Evolutionary conservation across 306 rosid species (phyloP), one percentile per base, ranked within the genome.

Genomic region (Trifolium repens): DNA sequence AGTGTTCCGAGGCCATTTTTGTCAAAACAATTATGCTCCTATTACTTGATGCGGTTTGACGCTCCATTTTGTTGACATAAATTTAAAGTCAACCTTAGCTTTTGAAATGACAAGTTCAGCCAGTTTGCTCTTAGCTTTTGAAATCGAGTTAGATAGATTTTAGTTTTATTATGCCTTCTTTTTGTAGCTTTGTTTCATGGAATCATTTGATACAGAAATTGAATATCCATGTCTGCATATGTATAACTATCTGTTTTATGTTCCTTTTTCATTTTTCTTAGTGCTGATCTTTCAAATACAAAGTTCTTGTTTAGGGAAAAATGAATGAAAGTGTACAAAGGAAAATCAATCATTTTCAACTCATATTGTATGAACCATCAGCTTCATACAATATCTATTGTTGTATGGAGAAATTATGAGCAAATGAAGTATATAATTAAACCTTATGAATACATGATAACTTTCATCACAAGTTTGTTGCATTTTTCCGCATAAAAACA

Each of bases 1-100:
- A 11, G 22, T 61, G 44, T 61, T 61, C 67, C 67, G 7, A 32
- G 43, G 44, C 65, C 65, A 59, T 59, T 59, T 59, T 59, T 59
- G 65, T 27, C 30, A 9, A 59, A 59, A 16, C 19, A 12, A 6
- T 35, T 27, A 3, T 26, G 30, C 65, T 27, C 5, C 65, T 59
- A 12, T 27, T 27, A 59, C 37, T 59, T 1, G 39, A 59, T n/a
- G 65, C 22, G 0, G 24, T 32, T 61, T 34, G 22, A 61, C 10
- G 22, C 24, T 7, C 10, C 11, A 9, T 15, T 61, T 8, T 61
- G 19, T 61, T 3, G 40, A 32, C 19, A 32, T 26, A 32, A 61
- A 61, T 32, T 32, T 15, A 32, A 61, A 61, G 67, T 61, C 67
- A 61, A 61, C 17, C 22, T 9, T 65, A 19, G 30, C 30, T 10